Base-by-base conservation (phyloP, 1,284 basidiomycete species). In the Ganoderma lingzhi region DNA sequence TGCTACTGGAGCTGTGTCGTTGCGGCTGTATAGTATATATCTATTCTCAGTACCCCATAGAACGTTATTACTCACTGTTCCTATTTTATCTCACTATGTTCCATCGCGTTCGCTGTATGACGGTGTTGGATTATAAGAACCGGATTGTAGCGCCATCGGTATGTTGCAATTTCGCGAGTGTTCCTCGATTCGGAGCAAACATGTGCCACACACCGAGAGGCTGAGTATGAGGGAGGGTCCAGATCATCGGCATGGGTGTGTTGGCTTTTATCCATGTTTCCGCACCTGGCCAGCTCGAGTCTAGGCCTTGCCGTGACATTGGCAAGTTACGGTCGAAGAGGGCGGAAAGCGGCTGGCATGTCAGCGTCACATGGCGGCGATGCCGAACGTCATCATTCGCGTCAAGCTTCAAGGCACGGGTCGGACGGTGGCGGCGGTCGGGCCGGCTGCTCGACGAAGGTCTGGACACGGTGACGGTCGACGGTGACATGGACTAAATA, bases 11-110 rank as follows among this genome's bases (percentile, higher is more conserved):
- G 32, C 58, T 61, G 39, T 62, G 5, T 51, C 32, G 39, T 68
- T 45, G 39, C 39, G 30, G 41, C 32, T 69, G 53, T 69, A 65
- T 69, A 55, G 41, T 68, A 65, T 63, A 56, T 68, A 41, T 39
- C 56, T 23, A 9, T 62, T 30, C 17, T 62, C 51, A 56, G 42
- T 62, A 62, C 17, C 14, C 19, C 55, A 42, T 62, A 65, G 42
- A 62, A 65, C 30, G 48, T 39, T 41, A 41, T 8, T 53, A 69
- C 51, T 59, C 61, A 65, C 41, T 62, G 23, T 30, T 53, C 14
- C 12, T 14, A 28, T 32, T n/a, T 30, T 19, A 28, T 42, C 14
- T 32, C 48, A 53, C 28, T 10, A 37, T 37, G 41, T 45, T 23
- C 53, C 19, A 23, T 42, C 59, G 37, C 14, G 9, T 44, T 41